Conservation (phyloP, 306 rosid species). For the Cicer judaicum region DNA sequence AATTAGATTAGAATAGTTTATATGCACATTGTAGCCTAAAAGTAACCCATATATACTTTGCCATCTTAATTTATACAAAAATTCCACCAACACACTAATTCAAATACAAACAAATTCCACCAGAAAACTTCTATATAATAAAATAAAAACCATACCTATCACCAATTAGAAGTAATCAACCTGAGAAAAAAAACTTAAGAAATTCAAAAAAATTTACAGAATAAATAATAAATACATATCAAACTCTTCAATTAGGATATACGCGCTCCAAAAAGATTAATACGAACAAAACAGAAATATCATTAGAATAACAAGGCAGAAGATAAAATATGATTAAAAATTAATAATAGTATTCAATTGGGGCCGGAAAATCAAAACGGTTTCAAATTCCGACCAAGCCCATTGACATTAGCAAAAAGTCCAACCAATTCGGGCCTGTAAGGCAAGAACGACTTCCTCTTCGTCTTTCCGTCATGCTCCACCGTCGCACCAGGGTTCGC, state of each 20-base stretch:
- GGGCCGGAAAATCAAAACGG: conserved; percentile 59
- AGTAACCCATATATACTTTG: neutral
- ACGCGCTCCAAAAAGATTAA: neutral
- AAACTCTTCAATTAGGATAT: conserved; percentile 1
- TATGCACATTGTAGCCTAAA: conserved; percentile 8
- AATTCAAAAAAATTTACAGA: conserved; percentile 19
- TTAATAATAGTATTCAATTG: neutral
- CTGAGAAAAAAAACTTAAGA: neutral
- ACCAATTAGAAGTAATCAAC: neutral
- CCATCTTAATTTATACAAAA: conserved; percentile 20
- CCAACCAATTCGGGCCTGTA: conserved; percentile 65
- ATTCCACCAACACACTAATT: conserved; percentile 25
- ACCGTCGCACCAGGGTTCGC: conserved; percentile 30
- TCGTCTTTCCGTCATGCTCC: conserved; percentile 33
- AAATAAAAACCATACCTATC: neutral
- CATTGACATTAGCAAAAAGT: conserved; percentile 66
- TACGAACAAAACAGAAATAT: neutral
- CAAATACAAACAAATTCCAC: conserved; percentile 32
- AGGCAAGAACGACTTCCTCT: conserved; percentile 55
- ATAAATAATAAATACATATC: conserved; percentile 7
- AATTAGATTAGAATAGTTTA: neutral
- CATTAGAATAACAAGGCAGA: neutral
- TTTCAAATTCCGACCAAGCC: conserved; percentile 64
- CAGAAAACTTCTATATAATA: neutral
- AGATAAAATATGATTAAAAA: neutral